A percentile compares a stretch with the other conserved stretches of the same genome.
Conservation (phyloP, 2,329 filamentous ascomycete genomes). For the Hymenoscyphus albidus region DNA sequence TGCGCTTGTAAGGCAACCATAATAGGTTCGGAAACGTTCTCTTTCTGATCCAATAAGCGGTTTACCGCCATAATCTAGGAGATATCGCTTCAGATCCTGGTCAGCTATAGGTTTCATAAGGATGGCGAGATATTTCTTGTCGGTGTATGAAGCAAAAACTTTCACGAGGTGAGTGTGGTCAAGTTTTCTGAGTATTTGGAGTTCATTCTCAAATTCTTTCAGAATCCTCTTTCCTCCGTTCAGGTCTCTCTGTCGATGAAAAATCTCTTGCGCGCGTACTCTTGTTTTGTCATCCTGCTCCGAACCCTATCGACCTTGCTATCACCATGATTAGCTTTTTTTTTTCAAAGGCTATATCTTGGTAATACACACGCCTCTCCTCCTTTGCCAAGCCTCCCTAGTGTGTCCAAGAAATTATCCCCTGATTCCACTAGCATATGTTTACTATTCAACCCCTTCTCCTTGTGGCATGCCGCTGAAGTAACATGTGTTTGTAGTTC, state of each 20-base stretch:
- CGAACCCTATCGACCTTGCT: constrained; percentile 10
- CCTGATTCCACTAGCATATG: constrained; percentile 11
- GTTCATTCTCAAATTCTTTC: constrained; percentile 2
- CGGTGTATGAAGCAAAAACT: constrained; percentile 8
- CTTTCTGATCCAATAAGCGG: background rate
- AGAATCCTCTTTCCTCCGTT: constrained; percentile 2
- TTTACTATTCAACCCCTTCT: constrained; percentile 10
- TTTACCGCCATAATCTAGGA: background rate
- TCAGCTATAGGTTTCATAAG: constrained; percentile 10
- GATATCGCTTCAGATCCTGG: constrained; percentile 2
- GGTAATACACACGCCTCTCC: constrained; percentile 11
- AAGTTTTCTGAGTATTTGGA: constrained; percentile 6
- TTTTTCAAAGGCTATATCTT: too few relatives aligned
- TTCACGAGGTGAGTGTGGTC: constrained; percentile 9
- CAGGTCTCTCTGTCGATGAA: constrained; percentile 10
- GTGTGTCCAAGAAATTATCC: constrained; percentile 8
- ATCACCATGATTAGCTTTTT: background rate
- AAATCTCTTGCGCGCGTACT: constrained; percentile 17
- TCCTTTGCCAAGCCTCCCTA: constrained; percentile 13
- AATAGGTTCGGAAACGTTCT: constrained; percentile 10
- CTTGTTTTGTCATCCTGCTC: constrained; percentile 10
- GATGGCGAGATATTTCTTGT: constrained; percentile 7
- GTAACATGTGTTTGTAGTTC: constrained; percentile 13
- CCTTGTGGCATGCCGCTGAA: constrained; percentile 8
- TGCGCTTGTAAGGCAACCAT: constrained; percentile 9